Evolutionary conservation across 805 yeast species (phyloP), one percentile per base, ranked within the genome.

Genomic region (Spathaspora hagerdaliae): DNA sequence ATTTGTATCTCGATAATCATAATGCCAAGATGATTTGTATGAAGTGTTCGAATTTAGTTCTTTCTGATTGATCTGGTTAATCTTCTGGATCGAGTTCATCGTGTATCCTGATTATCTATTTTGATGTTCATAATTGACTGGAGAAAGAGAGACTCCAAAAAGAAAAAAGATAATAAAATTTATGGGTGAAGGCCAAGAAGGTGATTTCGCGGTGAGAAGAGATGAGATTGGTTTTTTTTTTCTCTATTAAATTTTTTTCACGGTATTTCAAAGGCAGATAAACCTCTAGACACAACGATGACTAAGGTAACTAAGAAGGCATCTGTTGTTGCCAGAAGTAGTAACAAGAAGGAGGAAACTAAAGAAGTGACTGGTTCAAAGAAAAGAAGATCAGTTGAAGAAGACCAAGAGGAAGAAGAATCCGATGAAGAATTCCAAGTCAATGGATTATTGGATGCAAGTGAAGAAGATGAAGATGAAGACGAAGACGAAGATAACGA

Each of bases 21-120:
- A 74, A 60, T 92, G 98, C 98, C 98, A 92, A 6, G 97, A 89
- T 0, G 85, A 87, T 4, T 71, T 64, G 32, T 75, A 72, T 0
- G 84, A 63, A 0, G 81, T 75, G 11, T 83, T 81, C 7, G 65
- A 65, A n/a, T 75, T 76, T 13, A 90, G 70, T 57, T 91, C 97
- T 46, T 70, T 73, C 45, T 82, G 79, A 57, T 82, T 89, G 42
- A 87, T 75, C 38, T 68, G 67, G 52, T 80, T 75, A 24, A 84
- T 79, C 38, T 65, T 65, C 42, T 60, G 62, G 37, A 71, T 69
- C 3, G 68, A 54, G 49, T 69, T 69, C 75, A 71, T 71, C 2
- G 46, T 37, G 27, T 31, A 31, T 14, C 9, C 13, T n/a, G 13
- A n/a, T 32, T n/a, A 32, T n/a, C 9, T 9, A 9, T 29, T 29